phyloP scores from a whole-genome alignment of 129 eudicot genomes.

The Centella asiatica region DNA sequence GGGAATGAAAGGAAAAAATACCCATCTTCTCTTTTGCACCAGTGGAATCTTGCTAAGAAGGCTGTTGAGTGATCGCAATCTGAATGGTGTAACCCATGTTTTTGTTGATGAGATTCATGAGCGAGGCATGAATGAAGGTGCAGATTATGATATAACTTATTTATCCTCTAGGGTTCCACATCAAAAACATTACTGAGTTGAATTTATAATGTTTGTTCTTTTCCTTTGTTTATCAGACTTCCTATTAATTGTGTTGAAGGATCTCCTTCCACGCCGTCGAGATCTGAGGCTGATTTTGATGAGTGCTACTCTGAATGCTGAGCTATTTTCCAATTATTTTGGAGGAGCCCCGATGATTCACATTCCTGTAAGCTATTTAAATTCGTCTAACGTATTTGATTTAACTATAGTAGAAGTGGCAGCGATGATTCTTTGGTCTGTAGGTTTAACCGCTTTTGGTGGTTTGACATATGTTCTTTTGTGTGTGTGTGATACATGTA shows the following conservation, averaged over 20 bases:
- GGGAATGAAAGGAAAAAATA: slow-evolving; percentile 95
- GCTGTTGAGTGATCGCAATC: slow-evolving; percentile 82
- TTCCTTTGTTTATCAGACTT: slow-evolving; percentile 49
- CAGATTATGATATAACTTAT: slow-evolving; percentile 3
- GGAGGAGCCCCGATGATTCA: slow-evolving; percentile 91
- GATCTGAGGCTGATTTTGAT: slow-evolving; percentile 90
- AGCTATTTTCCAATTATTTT: slow-evolving; percentile 79
- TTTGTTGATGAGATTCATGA: slow-evolving; percentile 99
- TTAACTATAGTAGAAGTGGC: neutral
- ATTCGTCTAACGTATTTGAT: slow-evolving; percentile 3
- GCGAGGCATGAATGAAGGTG: slow-evolving; percentile 99
- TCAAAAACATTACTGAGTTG: neutral
- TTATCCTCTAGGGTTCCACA: slow-evolving; percentile 1
- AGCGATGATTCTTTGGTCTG: slow-evolving; percentile 5
- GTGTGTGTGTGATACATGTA: no score
- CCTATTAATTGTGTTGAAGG: slow-evolving; percentile 91
- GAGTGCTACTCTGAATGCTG: slow-evolving; percentile 98
- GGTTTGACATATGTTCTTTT: no score
- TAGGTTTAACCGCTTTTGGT: neutral
- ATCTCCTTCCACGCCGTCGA: slow-evolving; percentile 86
- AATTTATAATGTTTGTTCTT: slow-evolving; percentile 6
- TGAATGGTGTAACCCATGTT: slow-evolving; percentile 89
- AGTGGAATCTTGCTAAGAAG: slow-evolving; percentile 97
- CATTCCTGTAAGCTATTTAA: slow-evolving; percentile 63
- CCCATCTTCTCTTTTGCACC: slow-evolving; percentile 95